Conservation (phyloP, 805 yeast species). For the Spathaspora hagerdaliae region DNA sequence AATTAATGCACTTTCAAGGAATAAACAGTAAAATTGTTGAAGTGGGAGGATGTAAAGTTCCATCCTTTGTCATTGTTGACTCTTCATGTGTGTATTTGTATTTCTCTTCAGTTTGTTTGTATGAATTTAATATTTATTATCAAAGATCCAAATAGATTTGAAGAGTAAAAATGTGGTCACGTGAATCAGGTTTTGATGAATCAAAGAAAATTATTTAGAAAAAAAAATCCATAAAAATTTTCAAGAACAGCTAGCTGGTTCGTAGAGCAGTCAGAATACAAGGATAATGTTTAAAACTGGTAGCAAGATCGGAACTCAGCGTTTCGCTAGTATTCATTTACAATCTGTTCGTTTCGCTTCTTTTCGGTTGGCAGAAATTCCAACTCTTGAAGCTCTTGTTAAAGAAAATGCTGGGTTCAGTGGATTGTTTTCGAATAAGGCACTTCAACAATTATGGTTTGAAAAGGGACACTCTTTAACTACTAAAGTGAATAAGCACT, state of each 20-base stretch:
- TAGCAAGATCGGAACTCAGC: neutral
- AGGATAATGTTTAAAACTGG: constrained; percentile 2
- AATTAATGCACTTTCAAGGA: too few relatives aligned
- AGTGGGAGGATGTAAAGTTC: too few relatives aligned
- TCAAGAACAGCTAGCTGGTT: too few relatives aligned
- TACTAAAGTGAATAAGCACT: constrained; percentile 28
- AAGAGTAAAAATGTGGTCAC: neutral
- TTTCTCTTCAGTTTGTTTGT: neutral
- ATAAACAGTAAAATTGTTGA: too few relatives aligned
- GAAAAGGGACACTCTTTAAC: constrained; percentile 33
- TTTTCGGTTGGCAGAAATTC: constrained; percentile 30
- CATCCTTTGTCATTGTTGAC: too few relatives aligned
- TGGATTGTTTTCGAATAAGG: constrained; percentile 31
- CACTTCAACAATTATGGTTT: constrained; percentile 37
- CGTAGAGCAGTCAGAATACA: too few relatives aligned
- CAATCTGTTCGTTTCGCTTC: constrained; percentile 11
- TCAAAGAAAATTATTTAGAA: neutral
- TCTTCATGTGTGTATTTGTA: neutral
- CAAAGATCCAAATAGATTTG: neutral
- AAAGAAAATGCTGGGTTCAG: constrained; percentile 23
- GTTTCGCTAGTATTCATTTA: neutral
- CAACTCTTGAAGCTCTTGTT: constrained; percentile 26
- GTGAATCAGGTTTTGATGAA: neutral
- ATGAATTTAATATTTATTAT: neutral
- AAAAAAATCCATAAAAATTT: neutral